Evolutionary conservation across 106 monocot genomes (phyloP).

Genomic region (Agapanthus africanus): DNA sequence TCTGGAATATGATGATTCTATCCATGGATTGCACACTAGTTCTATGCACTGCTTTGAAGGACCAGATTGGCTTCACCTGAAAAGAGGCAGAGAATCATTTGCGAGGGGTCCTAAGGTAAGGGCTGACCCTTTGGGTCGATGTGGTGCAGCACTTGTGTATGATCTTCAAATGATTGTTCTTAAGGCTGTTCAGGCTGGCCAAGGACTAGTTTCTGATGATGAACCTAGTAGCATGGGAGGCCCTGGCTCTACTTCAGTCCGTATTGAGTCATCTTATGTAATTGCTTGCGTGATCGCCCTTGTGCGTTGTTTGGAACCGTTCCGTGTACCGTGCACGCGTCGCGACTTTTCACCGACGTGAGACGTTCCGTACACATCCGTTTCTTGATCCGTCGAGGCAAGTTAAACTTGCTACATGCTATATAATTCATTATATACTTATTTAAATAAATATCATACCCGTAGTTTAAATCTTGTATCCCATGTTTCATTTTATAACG

Average conservation of each 20-base stretch:
- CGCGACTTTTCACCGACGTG: too few species aligned
- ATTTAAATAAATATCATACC: too few species aligned
- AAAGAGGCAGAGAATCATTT: slow-evolving; percentile 93
- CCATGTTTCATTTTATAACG: too few species aligned
- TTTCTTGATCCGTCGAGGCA: too few species aligned
- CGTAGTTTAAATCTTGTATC: too few species aligned
- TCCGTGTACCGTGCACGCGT: too few species aligned
- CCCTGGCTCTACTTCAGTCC: slow-evolving; percentile 39
- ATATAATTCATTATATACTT: too few species aligned
- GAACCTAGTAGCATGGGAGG: slow-evolving; percentile 42
- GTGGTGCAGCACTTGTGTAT: slow-evolving; percentile 77
- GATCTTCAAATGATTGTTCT: slow-evolving; percentile 85
- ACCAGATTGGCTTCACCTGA: slow-evolving; percentile 85
- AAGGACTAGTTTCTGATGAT: slow-evolving; percentile 83
- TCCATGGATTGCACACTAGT: slow-evolving; percentile 67
- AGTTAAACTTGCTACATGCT: too few species aligned
- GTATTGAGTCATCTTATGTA: slow-evolving; percentile 79
- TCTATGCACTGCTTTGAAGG: slow-evolving; percentile 99
- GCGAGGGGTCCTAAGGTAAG: slow-evolving; percentile 68
- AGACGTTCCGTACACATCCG: too few species aligned
- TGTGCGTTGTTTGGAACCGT: too few species aligned
- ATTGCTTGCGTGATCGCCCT: slow-evolving; percentile 79
- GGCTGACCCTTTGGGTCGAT: slow-evolving; percentile 76
- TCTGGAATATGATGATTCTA: slow-evolving; percentile 74
- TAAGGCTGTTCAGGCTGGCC: slow-evolving; percentile 83